Conservation (phyloP, 2,329 filamentous ascomycete species). For the Alternaria sp. region DNA sequence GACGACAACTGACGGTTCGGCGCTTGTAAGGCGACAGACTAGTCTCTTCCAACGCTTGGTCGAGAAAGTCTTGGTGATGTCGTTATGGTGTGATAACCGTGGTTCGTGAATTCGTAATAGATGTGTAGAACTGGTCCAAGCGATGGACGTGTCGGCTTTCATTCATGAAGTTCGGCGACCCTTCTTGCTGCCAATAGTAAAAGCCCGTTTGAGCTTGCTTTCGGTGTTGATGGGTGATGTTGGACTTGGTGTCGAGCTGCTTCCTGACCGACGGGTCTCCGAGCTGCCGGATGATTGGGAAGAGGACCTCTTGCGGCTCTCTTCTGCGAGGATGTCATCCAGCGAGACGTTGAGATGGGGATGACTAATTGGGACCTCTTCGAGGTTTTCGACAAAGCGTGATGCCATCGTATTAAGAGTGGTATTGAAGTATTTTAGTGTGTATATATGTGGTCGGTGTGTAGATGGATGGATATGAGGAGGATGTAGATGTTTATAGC, state of each 20-base stretch:
- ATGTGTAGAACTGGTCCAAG: neutral
- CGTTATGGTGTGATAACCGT: slow-evolving; percentile 11
- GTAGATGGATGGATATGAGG: neutral
- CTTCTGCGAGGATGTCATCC: slow-evolving; percentile 52
- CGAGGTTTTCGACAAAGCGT: slow-evolving; percentile 52
- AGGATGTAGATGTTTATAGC: slow-evolving; percentile 23
- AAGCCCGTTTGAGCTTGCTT: slow-evolving; percentile 39
- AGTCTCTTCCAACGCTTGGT: slow-evolving; percentile 46
- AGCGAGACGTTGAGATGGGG: slow-evolving; percentile 52
- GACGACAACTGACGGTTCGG: neutral
- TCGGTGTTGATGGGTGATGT: slow-evolving; percentile 39
- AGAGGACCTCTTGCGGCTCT: slow-evolving; percentile 45
- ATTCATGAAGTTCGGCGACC: slow-evolving; percentile 28
- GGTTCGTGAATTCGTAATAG: slow-evolving; percentile 6
- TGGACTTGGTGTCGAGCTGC: slow-evolving; percentile 31
- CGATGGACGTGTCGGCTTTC: neutral
- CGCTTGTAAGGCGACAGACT: slow-evolving; percentile 6
- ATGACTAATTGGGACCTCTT: slow-evolving; percentile 49
- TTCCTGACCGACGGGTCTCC: slow-evolving; percentile 35
- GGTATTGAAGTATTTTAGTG: neutral
- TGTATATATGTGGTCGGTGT: slow-evolving; percentile 1
- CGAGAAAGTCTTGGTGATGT: slow-evolving; percentile 20
- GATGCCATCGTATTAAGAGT: slow-evolving; percentile 41
- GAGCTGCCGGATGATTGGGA: slow-evolving; percentile 45
- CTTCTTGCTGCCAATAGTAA: slow-evolving; percentile 48